Base-by-base conservation (phyloP, 2,329 filamentous ascomycete species). In the Fusarium goolgardi region DNA sequence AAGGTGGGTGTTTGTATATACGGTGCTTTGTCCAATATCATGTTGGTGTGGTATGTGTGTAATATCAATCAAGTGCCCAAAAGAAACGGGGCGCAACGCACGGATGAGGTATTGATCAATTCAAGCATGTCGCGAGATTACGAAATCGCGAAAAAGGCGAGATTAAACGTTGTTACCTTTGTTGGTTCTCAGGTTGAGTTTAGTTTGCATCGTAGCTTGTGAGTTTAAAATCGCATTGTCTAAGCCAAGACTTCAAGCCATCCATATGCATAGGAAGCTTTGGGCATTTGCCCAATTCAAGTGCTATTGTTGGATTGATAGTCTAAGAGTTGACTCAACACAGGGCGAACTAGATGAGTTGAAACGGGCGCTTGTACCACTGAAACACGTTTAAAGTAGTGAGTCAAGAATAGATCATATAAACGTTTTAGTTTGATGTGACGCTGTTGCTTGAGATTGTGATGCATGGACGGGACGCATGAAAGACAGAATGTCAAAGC, bases 1-100 rank as follows among this genome's bases (percentile, higher is more conserved):
- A n/a, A 35, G 49, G 35, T 56, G 54, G 50, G 59, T 41, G 54
- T 56, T 59, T 44, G 25, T 23, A 45, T 65, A 64, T 27, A 27
- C 16, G 25, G 21, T 8, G 34, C 27, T 55, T 65, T 55, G 62
- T 61, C 34, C 16, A 47, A 16, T 13, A 23, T 31, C 27, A 4
- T 46, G 53, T 27, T 55, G 32, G 40, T 35, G 40, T 62, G 54
- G 25, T 59, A 29, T 29, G 32, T 5, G 4, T 15, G 16, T 34
- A n/a, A n/a, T n/a, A 18, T 21, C 35, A 40, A 39, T 13, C n/a
- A 50, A 35, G 31, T 59, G 45, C 23, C 34, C 25, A 35, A 29
- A 46, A 61, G 39, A 32, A 35, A 39, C 39, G 12, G 59, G 39
- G 34, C 47, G 13, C 31, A 40, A 51, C 32, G 61, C 53, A 59